These are phyloP conservation scores for Ascosphaera acerosa DNA, from an alignment of 2,329 filamentous ascomycete species.

Conservation along the genomic window DNA sequence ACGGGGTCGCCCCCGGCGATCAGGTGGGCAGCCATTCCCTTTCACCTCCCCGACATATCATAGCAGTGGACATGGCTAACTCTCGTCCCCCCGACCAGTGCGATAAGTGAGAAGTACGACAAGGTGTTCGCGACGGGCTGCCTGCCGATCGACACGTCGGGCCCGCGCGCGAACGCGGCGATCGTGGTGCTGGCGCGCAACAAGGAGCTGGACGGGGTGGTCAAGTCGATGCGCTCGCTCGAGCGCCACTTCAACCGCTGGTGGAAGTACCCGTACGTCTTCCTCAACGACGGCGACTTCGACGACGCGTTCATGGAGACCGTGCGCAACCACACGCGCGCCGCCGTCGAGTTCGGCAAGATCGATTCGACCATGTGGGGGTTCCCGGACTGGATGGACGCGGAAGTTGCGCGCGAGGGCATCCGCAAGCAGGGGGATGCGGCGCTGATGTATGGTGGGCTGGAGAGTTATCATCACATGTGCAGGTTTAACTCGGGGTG, in stretches of 20 bases:
- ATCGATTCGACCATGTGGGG: constrained; percentile 92
- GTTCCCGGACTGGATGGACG: constrained; percentile 85
- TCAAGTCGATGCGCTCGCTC: constrained; percentile 79
- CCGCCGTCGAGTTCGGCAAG: constrained; percentile 69
- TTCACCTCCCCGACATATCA: constrained; percentile 5
- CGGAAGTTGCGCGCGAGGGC: constrained; percentile 72
- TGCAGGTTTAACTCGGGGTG: constrained; percentile 96
- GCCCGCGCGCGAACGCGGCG: constrained; percentile 86
- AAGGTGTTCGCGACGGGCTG: constrained; percentile 90
- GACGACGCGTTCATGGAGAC: constrained; percentile 83
- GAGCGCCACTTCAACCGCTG: constrained; percentile 96
- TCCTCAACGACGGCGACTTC: constrained; percentile 89
- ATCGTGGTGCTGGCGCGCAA: constrained; percentile 93
- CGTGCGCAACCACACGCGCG: constrained; percentile 71
- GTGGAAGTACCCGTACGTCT: constrained; percentile 98
- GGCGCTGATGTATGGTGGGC: constrained; percentile 97
- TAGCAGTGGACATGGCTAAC: constrained; percentile 1
- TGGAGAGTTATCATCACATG: constrained; percentile 95
- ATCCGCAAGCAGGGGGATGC: constrained; percentile 80
- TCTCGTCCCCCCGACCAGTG: constrained; percentile 26
- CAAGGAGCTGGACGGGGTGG: constrained; percentile 86
- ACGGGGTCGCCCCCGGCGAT: constrained; percentile 71
- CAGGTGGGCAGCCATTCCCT: constrained; percentile 32
- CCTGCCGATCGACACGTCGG: constrained; percentile 44
- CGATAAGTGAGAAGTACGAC: constrained; percentile 92